Conservation (phyloP, 1,284 basidiomycete species). For the Puccinia novopanici region DNA sequence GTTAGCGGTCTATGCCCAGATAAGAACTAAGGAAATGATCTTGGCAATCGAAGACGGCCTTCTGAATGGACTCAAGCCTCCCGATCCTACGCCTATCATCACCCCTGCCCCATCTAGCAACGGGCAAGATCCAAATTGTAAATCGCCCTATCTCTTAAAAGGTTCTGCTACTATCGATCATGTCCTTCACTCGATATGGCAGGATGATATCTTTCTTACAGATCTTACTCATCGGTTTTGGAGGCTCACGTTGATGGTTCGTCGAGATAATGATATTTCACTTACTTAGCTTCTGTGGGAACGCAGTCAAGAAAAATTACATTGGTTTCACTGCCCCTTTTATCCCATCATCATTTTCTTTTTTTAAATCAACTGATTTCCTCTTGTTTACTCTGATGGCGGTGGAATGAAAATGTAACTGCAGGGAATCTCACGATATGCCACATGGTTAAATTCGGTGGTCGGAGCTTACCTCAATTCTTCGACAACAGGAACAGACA, state of each 20-base stretch:
- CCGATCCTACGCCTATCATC: not conserved
- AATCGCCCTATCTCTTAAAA: constrained; percentile 22
- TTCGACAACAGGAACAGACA: constrained; percentile 14
- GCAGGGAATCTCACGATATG: constrained; percentile 38
- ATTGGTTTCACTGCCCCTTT: not conserved
- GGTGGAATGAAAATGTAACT: constrained; percentile 5
- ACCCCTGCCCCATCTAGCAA: not conserved
- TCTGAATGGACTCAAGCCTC: constrained; percentile 14
- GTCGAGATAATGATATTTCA: not conserved
- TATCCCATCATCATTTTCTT: not conserved
- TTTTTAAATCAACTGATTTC: not conserved
- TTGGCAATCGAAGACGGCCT: constrained; percentile 32
- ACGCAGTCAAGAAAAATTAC: not conserved
- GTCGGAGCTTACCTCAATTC: not conserved
- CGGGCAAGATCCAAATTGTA: not conserved
- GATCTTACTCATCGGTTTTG: constrained; percentile 50
- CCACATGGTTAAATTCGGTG: constrained; percentile 37
- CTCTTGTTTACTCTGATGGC: not conserved
- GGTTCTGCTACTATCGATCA: constrained; percentile 24
- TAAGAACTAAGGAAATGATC: constrained; percentile 43
- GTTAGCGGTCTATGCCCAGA: constrained; percentile 48
- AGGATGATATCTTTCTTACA: constrained; percentile 42
- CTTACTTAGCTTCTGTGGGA: not conserved
- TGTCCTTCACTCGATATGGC: constrained; percentile 36
- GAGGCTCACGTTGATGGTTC: constrained; percentile 48